Percentiles rank a stretch among this genome's conserved stretches.
These are phyloP conservation scores for Daedalea quercina DNA, from an alignment of 768 basidiomycete species.

Conservation along the genomic window DNA sequence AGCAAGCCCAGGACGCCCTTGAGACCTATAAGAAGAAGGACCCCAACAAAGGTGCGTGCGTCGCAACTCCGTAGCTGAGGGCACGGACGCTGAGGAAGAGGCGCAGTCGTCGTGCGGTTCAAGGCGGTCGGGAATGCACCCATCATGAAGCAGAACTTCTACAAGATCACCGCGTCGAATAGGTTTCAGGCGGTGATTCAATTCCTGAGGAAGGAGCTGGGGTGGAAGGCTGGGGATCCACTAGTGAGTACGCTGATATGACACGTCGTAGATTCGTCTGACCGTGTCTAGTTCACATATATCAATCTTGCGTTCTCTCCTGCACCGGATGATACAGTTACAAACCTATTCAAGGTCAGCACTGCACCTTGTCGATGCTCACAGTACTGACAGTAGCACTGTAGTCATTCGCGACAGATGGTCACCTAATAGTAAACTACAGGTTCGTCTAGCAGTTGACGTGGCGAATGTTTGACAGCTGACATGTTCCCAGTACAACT, in stretches of 20 bases:
- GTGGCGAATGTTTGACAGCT: not conserved
- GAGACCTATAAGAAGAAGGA: constrained; percentile 88
- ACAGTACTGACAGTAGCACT: not conserved
- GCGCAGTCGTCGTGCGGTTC: constrained; percentile 88
- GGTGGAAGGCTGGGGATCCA: constrained; percentile 81
- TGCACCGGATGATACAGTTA: constrained; percentile 69
- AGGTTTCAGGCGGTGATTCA: constrained; percentile 93
- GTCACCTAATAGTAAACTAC: constrained; percentile 63
- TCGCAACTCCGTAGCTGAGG: not conserved
- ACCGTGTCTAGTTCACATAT: constrained; percentile 52
- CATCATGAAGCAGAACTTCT: constrained; percentile 98
- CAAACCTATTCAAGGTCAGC: constrained; percentile 59
- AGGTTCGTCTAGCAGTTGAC: constrained; percentile 31
- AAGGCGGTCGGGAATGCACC: constrained; percentile 97
- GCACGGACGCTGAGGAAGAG: too few species aligned
- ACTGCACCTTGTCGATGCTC: not conserved
- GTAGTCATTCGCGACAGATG: constrained; percentile 56
- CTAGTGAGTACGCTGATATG: constrained; percentile 44
- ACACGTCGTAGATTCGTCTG: not conserved
- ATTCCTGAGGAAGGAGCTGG: constrained; percentile 84
- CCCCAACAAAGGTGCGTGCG: constrained; percentile 57
- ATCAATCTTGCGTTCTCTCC: constrained; percentile 76
- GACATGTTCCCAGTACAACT: constrained; percentile 36
- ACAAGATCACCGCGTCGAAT: constrained; percentile 94
- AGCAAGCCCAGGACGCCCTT: constrained; percentile 62